A percentile compares a stretch with the other conserved stretches of the same genome.
phyloP scores from a whole-genome alignment of 148 eudicot species.

The Rhododendron mucronatum region DNA sequence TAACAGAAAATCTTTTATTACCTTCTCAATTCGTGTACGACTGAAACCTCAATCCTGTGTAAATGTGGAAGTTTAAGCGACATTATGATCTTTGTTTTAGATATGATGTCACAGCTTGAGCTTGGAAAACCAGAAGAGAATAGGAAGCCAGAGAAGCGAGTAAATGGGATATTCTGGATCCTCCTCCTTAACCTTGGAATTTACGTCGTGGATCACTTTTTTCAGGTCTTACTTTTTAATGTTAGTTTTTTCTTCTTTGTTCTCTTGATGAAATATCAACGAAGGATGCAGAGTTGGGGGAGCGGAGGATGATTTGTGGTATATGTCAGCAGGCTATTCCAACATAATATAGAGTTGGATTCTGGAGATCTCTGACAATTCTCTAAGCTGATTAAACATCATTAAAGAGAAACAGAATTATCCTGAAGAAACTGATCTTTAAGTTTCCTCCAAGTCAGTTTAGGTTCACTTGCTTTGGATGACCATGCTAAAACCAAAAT shows the following conservation, averaged over 20 bases:
- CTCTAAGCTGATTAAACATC: not conserved
- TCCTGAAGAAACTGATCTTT: not conserved
- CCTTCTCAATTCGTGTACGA: not conserved
- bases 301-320: not conserved
- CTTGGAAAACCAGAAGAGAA: slow-evolving; percentile 54
- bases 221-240: slow-evolving; percentile 53
- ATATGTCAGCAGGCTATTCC: not conserved
- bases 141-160: slow-evolving; percentile 66
- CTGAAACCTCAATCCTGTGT: not conserved
- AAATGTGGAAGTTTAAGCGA: slow-evolving; percentile 6
- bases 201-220: slow-evolving; percentile 75
- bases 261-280: not conserved
- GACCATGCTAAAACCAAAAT: not conserved
- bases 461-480: not conserved
- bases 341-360: not conserved
- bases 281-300: not conserved
- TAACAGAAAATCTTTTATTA: not conserved
- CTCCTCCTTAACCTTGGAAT: slow-evolving; percentile 84
- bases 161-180: slow-evolving; percentile 90
- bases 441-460: not conserved
- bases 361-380: not conserved
- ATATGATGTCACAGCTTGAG: slow-evolving; percentile 79
- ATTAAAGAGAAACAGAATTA: slow-evolving; percentile 1
- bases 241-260: no score
- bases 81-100: slow-evolving; percentile 41